A percentile compares a stretch with the other conserved stretches of the same genome.
Conservation (phyloP, 2,329 filamentous ascomycete genomes). For the Arthrobotrys sinensis region DNA sequence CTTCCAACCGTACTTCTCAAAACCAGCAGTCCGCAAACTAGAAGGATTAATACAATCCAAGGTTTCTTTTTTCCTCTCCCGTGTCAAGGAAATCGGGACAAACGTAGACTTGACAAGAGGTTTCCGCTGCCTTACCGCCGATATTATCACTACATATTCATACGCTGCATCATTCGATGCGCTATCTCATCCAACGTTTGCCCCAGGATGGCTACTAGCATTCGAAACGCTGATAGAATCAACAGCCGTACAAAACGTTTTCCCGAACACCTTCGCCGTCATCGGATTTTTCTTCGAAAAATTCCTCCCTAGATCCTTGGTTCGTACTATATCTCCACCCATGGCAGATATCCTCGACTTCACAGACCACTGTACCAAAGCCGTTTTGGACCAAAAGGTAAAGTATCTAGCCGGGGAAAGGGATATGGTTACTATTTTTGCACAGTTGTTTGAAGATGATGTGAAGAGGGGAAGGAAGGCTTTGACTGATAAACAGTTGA, state of each 20-base stretch:
- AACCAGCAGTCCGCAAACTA: slow-evolving; percentile 46
- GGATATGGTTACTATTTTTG: slow-evolving; percentile 50
- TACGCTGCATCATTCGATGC: slow-evolving; percentile 55
- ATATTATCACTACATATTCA: slow-evolving; percentile 47
- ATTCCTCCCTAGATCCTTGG: slow-evolving; percentile 11
- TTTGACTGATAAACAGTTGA: slow-evolving; percentile 36
- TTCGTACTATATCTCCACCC: neutral
- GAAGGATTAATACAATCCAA: slow-evolving; percentile 52
- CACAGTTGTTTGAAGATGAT: slow-evolving; percentile 52
- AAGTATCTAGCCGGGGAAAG: slow-evolving; percentile 37
- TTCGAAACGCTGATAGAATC: slow-evolving; percentile 39
- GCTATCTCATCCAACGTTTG: slow-evolving; percentile 37
- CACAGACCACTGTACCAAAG: slow-evolving; percentile 15
- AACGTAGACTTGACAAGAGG: slow-evolving; percentile 38
- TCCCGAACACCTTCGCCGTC: slow-evolving; percentile 16
- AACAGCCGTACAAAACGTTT: slow-evolving; percentile 3
- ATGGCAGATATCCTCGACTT: slow-evolving; percentile 42
- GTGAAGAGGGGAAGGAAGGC: slow-evolving; percentile 45
- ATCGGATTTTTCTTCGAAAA: slow-evolving; percentile 23
- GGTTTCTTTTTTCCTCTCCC: slow-evolving; percentile 43
- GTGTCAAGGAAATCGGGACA: slow-evolving; percentile 9
- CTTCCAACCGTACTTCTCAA: slow-evolving; percentile 51
- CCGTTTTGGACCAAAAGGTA: slow-evolving; percentile 35
- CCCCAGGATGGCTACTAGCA: slow-evolving; percentile 31
- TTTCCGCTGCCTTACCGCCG: slow-evolving; percentile 44